Percentiles rank a stretch among this genome's conserved stretches.
These are phyloP conservation scores for Penicillium salamii DNA, from an alignment of 495 filamentous ascomycete genomes.

Conservation along the genomic window DNA sequence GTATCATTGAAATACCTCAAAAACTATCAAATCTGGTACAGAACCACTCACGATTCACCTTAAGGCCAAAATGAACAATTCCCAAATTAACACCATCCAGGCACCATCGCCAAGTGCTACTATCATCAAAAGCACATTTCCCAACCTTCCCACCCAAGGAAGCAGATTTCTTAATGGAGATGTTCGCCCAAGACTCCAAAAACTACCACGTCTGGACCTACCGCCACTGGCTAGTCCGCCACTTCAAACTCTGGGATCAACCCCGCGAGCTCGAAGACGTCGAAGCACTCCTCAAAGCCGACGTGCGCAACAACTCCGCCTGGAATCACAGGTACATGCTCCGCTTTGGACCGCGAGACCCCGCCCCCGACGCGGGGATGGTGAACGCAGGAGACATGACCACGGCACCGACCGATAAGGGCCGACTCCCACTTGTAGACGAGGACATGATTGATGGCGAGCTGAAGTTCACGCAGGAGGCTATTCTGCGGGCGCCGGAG, in stretches of 20 bases:
- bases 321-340: constrained; percentile 97
- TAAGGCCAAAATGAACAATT: neutral
- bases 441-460: constrained; percentile 70
- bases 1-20: constrained; percentile 82
- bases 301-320: constrained; percentile 92
- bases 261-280: constrained; percentile 65
- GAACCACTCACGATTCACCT: neutral
- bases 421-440: constrained; percentile 45
- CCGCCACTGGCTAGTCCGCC: constrained; percentile 84
- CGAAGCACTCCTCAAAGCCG: constrained; percentile 64
- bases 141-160: constrained; percentile 59
- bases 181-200: constrained; percentile 85
- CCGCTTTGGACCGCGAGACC: constrained; percentile 63
- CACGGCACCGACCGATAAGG: constrained; percentile 42
- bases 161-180: constrained; percentile 68
- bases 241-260: constrained; percentile 69
- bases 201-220: constrained; percentile 99
- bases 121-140: constrained; percentile 57
- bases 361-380: constrained; percentile 41
- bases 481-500: constrained; percentile 78
- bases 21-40: constrained; percentile 93
- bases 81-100: constrained; percentile 27
- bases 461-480: constrained; percentile 64
- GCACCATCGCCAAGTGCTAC: constrained; percentile 88
- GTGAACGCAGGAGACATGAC: constrained; percentile 33